Evolutionary conservation across 73 alveolate genomes (phyloP), one percentile per base, ranked within the genome.

Genomic region (Paramecium tetraurelia): DNA sequence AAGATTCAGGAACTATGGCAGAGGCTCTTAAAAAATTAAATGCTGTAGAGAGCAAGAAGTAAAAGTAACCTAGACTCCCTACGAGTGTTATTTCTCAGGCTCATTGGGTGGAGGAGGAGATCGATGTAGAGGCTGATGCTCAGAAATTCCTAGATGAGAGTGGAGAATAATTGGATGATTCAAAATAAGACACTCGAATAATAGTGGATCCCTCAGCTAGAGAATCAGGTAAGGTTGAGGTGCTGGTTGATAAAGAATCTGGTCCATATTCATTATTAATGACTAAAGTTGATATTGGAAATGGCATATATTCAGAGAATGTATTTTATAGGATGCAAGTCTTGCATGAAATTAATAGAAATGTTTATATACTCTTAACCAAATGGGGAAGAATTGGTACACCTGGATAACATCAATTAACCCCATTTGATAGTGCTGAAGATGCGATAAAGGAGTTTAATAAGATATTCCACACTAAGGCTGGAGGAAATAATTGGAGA

Each of bases 301-400:
- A 95, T 94, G 99, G 99, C 22, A 93, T 95, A 2, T 97, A 97
- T 92, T 98, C 99, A 4, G 99, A 97, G 84, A 97, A 97, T 92
- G 97, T 97, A 85, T 98, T 98, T 96, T 98, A 98, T 92, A 97
- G 93, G 76, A 96, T 98, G 96, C 97, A 98, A 94, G 92, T 98
- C 53, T 92, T 98, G 18, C 97, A 96, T 92, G 99, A 98, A 85
- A 95, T 92, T 58, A 97, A 97, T 77, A 93, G 98, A 85, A 98
- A 97, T 85, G 97, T 97, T 85, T 97, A 93, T 92, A 95, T 98
- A 4, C 96, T 98, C 7, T 97, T 98, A 75, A 98, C 99, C 14
- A 95, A 99, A 92, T 98, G 97, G 97, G 99, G 99, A 5, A 77
- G 99, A 40, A 97, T 98, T 40, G 99, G 99, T n/a, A 99, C 97